A percentile compares a stretch with the other conserved stretches of the same genome.
These are phyloP conservation scores for Wickerhamiella nectarea DNA, from an alignment of 805 yeast species.

Conservation along the genomic window DNA sequence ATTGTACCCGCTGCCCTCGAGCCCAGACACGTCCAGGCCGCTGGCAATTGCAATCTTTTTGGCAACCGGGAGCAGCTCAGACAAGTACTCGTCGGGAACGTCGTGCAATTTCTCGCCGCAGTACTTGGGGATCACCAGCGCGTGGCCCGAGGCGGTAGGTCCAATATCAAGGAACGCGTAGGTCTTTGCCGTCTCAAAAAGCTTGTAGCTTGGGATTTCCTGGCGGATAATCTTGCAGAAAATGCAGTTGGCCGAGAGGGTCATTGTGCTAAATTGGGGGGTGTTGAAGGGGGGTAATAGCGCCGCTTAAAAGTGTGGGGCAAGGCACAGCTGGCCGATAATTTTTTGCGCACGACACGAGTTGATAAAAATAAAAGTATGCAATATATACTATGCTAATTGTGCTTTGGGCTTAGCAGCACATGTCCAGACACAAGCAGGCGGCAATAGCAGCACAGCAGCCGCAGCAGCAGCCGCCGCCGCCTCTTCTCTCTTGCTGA, in stretches of 20 bases:
- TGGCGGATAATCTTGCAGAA: constrained; percentile 92
- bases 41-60: constrained; percentile 70
- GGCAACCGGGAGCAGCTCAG: constrained; percentile 76
- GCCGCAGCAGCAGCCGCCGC: not conserved
- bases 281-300: not conserved
- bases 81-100: constrained; percentile 79
- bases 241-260: constrained; percentile 38
- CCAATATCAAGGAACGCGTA: constrained; percentile 81
- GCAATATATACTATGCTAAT: not conserved
- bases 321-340: no score
- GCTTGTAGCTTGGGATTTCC: constrained; percentile 86
- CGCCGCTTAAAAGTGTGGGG: no score
- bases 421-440: not conserved
- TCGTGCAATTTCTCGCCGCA: constrained; percentile 91
- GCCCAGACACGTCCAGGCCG: constrained; percentile 40
- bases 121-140: constrained; percentile 78
- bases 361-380: no score
- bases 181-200: constrained; percentile 72
- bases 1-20: constrained; percentile 63
- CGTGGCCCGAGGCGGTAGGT: constrained; percentile 82
- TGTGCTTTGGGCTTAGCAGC: not conserved
- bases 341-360: no score
- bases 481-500: not conserved
- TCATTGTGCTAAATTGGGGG: constrained; percentile 5
- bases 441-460: not conserved